phyloP scores from a whole-genome alignment of 345 rosid species.

The Melaleuca alternifolia region DNA sequence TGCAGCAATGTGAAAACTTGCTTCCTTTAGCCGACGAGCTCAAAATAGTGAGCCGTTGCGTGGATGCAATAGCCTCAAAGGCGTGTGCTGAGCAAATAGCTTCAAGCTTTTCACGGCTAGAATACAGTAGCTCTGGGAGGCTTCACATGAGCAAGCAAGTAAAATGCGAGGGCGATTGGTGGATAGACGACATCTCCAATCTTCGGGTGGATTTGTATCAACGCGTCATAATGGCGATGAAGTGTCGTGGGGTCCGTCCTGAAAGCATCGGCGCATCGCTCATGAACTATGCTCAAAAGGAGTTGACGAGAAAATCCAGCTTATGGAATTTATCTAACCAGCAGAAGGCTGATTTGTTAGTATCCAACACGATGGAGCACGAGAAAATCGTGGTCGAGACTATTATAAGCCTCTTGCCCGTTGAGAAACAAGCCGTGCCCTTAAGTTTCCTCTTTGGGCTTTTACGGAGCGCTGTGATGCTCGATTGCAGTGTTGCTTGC shows the following conservation, averaged over 20 bases:
- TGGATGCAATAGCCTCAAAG: slow-evolving; percentile 87
- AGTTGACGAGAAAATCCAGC: slow-evolving; percentile 72
- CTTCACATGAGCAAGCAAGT: slow-evolving; percentile 85
- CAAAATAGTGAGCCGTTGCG: slow-evolving; percentile 64
- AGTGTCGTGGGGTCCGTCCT: slow-evolving; percentile 88
- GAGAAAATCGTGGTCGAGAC: slow-evolving; percentile 78
- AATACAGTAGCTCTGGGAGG: slow-evolving; percentile 97
- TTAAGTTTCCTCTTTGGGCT: slow-evolving; percentile 83
- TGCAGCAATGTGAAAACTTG: slow-evolving; percentile 79
- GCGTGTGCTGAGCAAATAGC: slow-evolving; percentile 92
- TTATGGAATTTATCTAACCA: slow-evolving; percentile 48
- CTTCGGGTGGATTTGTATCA: slow-evolving; percentile 74
- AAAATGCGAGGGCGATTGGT: slow-evolving; percentile 88
- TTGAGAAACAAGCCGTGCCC: slow-evolving; percentile 85
- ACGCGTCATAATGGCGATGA: slow-evolving; percentile 83
- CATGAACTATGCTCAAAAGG: slow-evolving; percentile 76
- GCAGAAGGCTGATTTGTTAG: slow-evolving; percentile 27
- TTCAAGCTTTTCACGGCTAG: slow-evolving; percentile 87
- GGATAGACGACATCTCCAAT: slow-evolving; percentile 89
- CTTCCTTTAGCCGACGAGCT: slow-evolving; percentile 95
- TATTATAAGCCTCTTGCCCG: slow-evolving; percentile 66
- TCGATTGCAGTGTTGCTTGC: slow-evolving; percentile 63
- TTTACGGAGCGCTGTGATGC: slow-evolving; percentile 80
- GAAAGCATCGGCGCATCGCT: slow-evolving; percentile 93
- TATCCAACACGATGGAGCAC: slow-evolving; percentile 36